phyloP scores from a whole-genome alignment of 768 basidiomycete genomes.

The Boletales sp. region DNA sequence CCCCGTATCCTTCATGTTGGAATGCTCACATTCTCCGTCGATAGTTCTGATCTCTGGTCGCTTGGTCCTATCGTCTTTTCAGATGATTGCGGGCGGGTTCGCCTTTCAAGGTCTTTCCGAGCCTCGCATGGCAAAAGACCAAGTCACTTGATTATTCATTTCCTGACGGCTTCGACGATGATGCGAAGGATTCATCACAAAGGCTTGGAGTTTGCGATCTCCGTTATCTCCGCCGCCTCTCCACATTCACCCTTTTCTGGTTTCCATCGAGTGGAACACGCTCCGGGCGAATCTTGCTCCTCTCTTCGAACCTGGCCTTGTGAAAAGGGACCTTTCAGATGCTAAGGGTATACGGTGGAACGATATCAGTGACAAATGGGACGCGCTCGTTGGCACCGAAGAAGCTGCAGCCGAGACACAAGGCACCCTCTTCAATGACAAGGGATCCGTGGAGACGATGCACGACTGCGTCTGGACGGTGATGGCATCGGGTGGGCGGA shows the following conservation, averaged over 20 bases:
- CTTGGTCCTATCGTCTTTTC: constrained; percentile 91
- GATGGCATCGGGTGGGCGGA: constrained; percentile 55
- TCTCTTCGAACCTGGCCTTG: constrained; percentile 52
- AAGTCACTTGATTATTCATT: constrained; percentile 83
- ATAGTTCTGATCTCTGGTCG: constrained; percentile 92
- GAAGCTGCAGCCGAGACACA: constrained; percentile 20
- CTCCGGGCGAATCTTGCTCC: constrained; percentile 68
- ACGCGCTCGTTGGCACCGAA: constrained; percentile 37
- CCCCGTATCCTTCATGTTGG: not conserved
- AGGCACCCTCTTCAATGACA: constrained; percentile 3
- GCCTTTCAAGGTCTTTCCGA: constrained; percentile 91
- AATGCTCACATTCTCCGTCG: not conserved
- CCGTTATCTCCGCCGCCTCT: constrained; percentile 41
- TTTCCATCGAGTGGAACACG: constrained; percentile 52
- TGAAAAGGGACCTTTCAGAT: constrained; percentile 42
- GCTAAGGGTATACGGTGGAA: constrained; percentile 42
- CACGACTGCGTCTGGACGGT: not conserved
- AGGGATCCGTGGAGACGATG: not conserved
- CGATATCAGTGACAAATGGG: constrained; percentile 54
- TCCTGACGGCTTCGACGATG: constrained; percentile 79
- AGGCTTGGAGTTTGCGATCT: constrained; percentile 52
- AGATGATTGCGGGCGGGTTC: constrained; percentile 88
- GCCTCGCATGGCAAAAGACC: constrained; percentile 90
- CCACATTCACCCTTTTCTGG: constrained; percentile 61
- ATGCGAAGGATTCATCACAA: constrained; percentile 65